These are phyloP conservation scores for Chalciporus chontae DNA, from an alignment of 768 basidiomycete genomes.

Conservation along the genomic window DNA sequence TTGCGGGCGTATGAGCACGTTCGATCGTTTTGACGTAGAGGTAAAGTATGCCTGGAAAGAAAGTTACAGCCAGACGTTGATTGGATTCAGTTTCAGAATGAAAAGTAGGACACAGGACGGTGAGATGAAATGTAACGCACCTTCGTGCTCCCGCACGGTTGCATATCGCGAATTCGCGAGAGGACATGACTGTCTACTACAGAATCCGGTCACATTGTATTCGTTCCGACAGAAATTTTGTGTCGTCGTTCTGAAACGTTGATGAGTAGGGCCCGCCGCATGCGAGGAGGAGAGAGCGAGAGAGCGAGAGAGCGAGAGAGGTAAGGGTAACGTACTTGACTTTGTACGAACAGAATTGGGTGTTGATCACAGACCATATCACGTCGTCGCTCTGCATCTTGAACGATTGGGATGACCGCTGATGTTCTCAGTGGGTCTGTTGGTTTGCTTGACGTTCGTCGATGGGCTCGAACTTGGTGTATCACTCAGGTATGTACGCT, in stretches of 20 bases:
- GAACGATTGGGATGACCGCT: not conserved
- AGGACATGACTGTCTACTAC: conserved; percentile 92
- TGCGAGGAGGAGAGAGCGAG: not conserved
- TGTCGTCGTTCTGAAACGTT: conserved; percentile 68
- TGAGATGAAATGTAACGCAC: conserved; percentile 34
- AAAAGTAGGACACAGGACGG: not conserved
- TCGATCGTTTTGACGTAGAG: conserved; percentile 98
- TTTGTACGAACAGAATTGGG: conserved; percentile 98
- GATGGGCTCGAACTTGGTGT: too few species aligned
- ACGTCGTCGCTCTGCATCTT: conserved; percentile 94
- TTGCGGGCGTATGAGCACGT: conserved; percentile 90
- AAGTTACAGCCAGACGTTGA: not conserved
- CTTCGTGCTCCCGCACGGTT: conserved; percentile 95
- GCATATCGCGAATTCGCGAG: conserved; percentile 98
- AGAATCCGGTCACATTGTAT: conserved; percentile 97
- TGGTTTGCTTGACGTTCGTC: not conserved
- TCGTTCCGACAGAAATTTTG: conserved; percentile 99
- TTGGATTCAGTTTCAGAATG: too few species aligned
- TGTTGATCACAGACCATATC: conserved; percentile 95
- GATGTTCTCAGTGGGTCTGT: not conserved
- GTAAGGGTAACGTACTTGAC: conserved; percentile 80
- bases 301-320: too few species aligned
- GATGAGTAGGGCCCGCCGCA: conserved; percentile 12
- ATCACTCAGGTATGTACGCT: too few species aligned
- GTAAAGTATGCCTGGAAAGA: conserved; percentile 68